Evolutionary conservation across 371 early-diverging fungal genomes (phyloP), one percentile per base, ranked within the genome.

Genomic region (Capillidium heterosporum): DNA sequence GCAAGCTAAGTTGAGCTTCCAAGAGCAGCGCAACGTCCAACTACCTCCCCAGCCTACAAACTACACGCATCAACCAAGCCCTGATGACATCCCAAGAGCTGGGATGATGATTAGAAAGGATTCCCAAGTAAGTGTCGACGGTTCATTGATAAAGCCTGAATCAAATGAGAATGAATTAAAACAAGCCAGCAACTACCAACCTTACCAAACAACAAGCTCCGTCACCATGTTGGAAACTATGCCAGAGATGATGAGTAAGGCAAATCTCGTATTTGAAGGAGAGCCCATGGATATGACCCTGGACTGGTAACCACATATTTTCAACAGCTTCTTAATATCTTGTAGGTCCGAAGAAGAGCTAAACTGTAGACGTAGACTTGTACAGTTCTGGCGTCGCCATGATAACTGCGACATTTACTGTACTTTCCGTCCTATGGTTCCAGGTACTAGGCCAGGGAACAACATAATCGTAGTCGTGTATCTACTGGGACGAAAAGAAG

Each of bases 401-500:
- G 77, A 76, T 35, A 68, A 67, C 47, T 74, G 78, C 60, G 73
- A 75, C 47, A 81, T 84, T 32, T 63, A 67, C 39, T 81, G 80
- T 62, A 69, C 69, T 1, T 85, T 80, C 65, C 74, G 71, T 23
- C 69, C 73, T 0, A 74, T 82, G 7, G 65, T 69, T 0, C 72
- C 72, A 1, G 69, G 70, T 1, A 73, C 80, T 23, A 70, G 72
- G 23, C 71, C 65, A 56, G 73, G 67, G 19, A 74, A 75, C 63
- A 76, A 71, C 58, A 81, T 80, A 50, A 74, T 84, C 0, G 76
- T 87, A 26, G n/a, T 87, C 87, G 1, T 87, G 88, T 62, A 85
- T 87, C 58, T 87, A 80, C 63, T 85, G 86, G 85, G 76, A 75
- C 29, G 80, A 78, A 58, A 71, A 73, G 58, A 74, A 79, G 19